These are phyloP conservation scores for Solanum appendiculatum DNA, from an alignment of 257 asterid genomes.

Conservation along the genomic window DNA sequence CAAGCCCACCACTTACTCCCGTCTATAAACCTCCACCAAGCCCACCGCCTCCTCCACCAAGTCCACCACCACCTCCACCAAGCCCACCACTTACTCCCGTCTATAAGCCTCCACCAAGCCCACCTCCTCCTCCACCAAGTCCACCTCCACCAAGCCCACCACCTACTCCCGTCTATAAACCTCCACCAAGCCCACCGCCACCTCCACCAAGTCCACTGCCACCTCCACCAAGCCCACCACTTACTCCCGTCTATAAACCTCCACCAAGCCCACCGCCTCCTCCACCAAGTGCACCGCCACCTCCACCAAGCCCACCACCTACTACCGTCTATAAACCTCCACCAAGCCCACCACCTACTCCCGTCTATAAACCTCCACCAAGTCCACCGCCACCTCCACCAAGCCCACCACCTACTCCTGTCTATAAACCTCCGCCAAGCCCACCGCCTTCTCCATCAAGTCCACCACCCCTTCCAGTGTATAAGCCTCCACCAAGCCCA, in stretches of 20 bases:
- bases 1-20: neutral
- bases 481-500: neutral
- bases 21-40: neutral
- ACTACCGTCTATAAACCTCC: no score
- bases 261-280: neutral
- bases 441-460: neutral
- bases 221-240: no score
- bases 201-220: neutral
- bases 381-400: no score
- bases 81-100: neutral
- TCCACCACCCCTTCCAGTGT: neutral
- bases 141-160: no score
- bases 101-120: neutral
- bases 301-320: neutral
- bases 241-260: neutral
- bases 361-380: neutral
- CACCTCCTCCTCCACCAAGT: neutral
- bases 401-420: no score
- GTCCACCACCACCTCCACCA: neutral
- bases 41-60: no score
- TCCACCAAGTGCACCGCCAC: no score
- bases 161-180: neutral
- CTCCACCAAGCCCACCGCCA: neutral
- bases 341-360: neutral
- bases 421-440: neutral